Base-by-base conservation (phyloP, 1,284 basidiomycete species). In the Moniliophthora roreri region DNA sequence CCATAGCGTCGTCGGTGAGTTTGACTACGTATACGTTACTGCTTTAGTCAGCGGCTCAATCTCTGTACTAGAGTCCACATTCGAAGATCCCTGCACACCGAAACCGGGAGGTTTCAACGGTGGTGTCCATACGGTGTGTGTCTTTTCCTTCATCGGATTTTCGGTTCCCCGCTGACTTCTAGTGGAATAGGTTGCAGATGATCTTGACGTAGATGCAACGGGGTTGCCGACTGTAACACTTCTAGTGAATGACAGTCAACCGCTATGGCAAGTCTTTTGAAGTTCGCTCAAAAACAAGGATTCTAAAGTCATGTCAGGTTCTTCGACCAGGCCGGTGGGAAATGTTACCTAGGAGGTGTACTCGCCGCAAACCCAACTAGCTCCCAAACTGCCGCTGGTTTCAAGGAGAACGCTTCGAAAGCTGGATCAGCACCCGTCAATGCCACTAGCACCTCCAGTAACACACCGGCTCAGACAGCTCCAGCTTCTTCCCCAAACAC, bases 1-100 rank as follows among this genome's bases (percentile, higher is more conserved):
- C 38, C 70, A 72, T 52, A 71, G 70, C 49, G 69, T 64, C 44
- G 69, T 70, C 55, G 63, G 71, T 71, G 44, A 55, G 71, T 70
- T 10, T 20, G 10, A 10, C n/a, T 1, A 32, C 13, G 28, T 20
- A 13, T 3, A n/a, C 4, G 20, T 38, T 38, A n/a, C 2, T 24
- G 38, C 9, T n/a, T 36, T 1, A 2, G 15, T 21, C 51, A 36
- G 28, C 16, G 28, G 9, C 13, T 11, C 16, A 16, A 18, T n/a
- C 15, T 26, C 20, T 38, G 38, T 18, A 51, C 9, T 44, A 69
- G 70, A 70, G 57, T 70, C 69, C 10, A 63, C 66, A 1, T 73
- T 69, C 37, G 65, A 63, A 10, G 66, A 63, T 44, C 70, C 71
- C 23, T 73, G 71, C 54, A 63, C 66, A 11, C 49, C 49, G n/a